Evolutionary conservation across 2,329 filamentous ascomycete species (phyloP), one percentile per base, ranked within the genome.

Genomic region (Fusarium continuum): DNA sequence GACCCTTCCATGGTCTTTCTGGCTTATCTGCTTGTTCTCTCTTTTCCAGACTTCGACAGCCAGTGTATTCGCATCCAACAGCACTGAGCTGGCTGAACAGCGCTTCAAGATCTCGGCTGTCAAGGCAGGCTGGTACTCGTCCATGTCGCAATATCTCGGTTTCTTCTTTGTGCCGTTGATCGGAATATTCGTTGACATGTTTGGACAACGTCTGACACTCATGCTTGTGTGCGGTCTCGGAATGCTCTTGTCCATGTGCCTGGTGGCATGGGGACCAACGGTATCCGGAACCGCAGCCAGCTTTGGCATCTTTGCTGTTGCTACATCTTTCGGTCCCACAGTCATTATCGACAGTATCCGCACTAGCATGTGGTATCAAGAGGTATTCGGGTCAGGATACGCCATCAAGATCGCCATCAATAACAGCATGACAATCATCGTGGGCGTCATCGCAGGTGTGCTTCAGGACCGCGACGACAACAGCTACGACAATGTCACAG

Each of bases 351-450:
- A 88, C 67, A 78, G 82, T 19, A 85, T 88, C 22, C 83, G 86
- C 14, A 87, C 85, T 0, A 80, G 80, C 1, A 81, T 88, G 72
- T 87, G 84, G 82, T 78, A 86, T 22, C 82, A 85, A 52, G 82
- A 82, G 3, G 82, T 86, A 0, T 88, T 88, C 55, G 86, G 85
- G 0, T 82, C 84, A 0, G 86, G 82, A 0, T 88, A 88, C 56
- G 79, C 84, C 1, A 72, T 87, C 52, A 88, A 88, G 55, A 81
- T 88, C 29, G 83, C 83, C 19, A 83, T 87, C 68, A 88, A 88
- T 68, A 88, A 88, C 70, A 82, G 80, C 25, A 87, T 87, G 83
- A 86, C 79, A 55, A 86, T 88, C 55, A 83, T 88, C 47, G 76
- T 88, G 2, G 77, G 84, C 0, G 81, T 88, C 36, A 75, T 87